Percentiles rank a stretch among this genome's conserved stretches.
Evolutionary conservation across 768 basidiomycete species (phyloP).

Genomic region (Tulasnella sp.): DNA sequence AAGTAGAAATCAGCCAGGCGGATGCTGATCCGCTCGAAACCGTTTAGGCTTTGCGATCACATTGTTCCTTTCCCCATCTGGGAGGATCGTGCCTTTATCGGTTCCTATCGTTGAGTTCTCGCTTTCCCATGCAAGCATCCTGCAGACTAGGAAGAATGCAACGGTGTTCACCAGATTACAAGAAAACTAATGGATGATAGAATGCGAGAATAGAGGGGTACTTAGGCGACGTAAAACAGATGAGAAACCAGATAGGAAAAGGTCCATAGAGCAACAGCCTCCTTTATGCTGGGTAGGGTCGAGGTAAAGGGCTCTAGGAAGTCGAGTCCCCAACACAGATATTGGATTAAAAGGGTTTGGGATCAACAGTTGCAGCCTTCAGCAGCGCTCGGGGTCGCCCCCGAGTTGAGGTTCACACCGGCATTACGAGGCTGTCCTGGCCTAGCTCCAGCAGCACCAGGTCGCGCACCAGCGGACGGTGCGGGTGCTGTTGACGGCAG

Average conservation of each 20-base stretch:
- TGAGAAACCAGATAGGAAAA: not conserved
- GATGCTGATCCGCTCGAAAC: slow-evolving; percentile 69
- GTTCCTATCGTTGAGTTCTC: too few species aligned
- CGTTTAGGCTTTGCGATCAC: slow-evolving; percentile 23
- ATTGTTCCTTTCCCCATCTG: not conserved
- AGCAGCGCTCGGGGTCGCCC: slow-evolving; percentile 36
- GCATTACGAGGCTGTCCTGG: slow-evolving; percentile 34
- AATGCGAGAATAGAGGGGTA: not conserved
- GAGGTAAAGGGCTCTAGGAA: not conserved
- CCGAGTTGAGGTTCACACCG: slow-evolving; percentile 76
- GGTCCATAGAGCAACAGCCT: not conserved
- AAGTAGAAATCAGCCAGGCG: slow-evolving; percentile 57
- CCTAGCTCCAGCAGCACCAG: slow-evolving; percentile 38
- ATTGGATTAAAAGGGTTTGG: not conserved
- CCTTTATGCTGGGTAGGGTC: not conserved
- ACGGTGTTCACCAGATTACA: not conserved
- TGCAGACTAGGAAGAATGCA: not conserved
- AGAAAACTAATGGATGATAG: not conserved
- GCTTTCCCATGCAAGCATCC: not conserved
- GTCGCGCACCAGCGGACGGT: slow-evolving; percentile 41
- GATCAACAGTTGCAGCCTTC: slow-evolving; percentile 65
- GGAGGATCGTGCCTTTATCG: too few species aligned
- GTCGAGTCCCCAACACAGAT: not conserved
- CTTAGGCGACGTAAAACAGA: not conserved
- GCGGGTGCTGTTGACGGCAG: slow-evolving; percentile 71